Conservation (phyloP, 2,329 filamentous ascomycete species). For the Proliferodiscus dingleyae region DNA sequence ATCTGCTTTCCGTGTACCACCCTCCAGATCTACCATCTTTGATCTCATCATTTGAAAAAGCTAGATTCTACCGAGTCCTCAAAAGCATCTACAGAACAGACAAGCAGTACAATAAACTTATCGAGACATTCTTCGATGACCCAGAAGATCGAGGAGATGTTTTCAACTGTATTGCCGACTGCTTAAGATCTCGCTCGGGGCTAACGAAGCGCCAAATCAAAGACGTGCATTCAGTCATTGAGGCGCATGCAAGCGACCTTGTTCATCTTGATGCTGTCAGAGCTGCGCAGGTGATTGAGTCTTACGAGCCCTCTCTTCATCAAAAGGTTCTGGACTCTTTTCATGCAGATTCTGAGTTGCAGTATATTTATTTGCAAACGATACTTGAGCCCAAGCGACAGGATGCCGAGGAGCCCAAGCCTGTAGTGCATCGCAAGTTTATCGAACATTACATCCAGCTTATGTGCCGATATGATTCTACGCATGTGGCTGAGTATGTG, state of each 20-base stretch:
- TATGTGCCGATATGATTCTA: constrained; percentile 80
- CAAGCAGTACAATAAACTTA: constrained; percentile 70
- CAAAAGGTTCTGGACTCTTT: constrained; percentile 49
- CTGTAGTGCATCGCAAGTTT: constrained; percentile 52
- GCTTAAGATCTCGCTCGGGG: constrained; percentile 59
- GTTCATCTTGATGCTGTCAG: constrained; percentile 50
- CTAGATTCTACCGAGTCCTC: constrained; percentile 83
- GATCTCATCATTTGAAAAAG: constrained; percentile 71
- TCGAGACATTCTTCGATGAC: constrained; percentile 83
- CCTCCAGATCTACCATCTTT: constrained; percentile 74
- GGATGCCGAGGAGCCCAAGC: constrained; percentile 34
- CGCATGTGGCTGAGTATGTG: constrained; percentile 82
- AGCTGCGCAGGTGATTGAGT: constrained; percentile 53
- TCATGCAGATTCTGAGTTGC: constrained; percentile 48
- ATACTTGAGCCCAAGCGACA: constrained; percentile 60
- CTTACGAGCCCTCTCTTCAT: constrained; percentile 51
- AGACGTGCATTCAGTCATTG: constrained; percentile 62
- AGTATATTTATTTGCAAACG: constrained; percentile 62
- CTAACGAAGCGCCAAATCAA: constrained; percentile 65
- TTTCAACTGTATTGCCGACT: constrained; percentile 75
- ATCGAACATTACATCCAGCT: constrained; percentile 82
- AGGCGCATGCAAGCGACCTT: constrained; percentile 52
- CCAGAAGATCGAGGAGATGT: constrained; percentile 67
- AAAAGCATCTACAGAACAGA: constrained; percentile 83
- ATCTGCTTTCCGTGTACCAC: constrained; percentile 87